phyloP scores from a whole-genome alignment of 176 grass and related monocot species.

The Paspalum vaginatum region DNA sequence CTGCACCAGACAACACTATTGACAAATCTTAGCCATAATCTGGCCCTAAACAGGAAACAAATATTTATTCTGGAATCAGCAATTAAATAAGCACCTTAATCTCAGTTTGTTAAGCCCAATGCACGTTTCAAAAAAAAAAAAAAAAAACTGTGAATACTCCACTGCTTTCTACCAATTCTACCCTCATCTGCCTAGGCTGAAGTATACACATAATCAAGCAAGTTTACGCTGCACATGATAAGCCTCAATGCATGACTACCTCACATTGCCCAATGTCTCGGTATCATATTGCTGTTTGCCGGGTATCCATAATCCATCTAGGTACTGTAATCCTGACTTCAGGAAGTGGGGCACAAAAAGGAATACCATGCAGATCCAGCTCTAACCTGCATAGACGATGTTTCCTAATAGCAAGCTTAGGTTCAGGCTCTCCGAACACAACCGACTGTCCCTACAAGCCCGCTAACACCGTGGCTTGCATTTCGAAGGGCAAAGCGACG shows the following conservation, averaged over 20 bases:
- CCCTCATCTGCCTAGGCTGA: neutral
- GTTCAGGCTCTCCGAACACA: neutral
- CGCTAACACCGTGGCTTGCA: neutral
- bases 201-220: neutral
- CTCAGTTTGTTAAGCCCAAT: neutral
- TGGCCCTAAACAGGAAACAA: neutral
- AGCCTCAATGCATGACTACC: neutral
- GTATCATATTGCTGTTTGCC: neutral
- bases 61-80: neutral
- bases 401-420: conserved; percentile 12
- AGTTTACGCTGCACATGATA: neutral
- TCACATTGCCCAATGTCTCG: neutral
- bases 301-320: neutral
- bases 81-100: neutral
- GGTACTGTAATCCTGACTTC: neutral
- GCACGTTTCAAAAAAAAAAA: too few relatives aligned
- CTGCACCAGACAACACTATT: neutral
- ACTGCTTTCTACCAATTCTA: neutral
- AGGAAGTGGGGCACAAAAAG: neutral
- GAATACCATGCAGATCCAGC: conserved; percentile 16
- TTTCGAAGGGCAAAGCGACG: conserved; percentile 5
- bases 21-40: conserved; percentile 6
- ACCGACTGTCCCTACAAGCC: neutral
- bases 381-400: neutral
- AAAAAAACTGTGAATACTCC: neutral